Percentiles rank a stretch among this genome's conserved stretches.
These are phyloP conservation scores for Claviceps purpurea DNA, from an alignment of 2,329 filamentous ascomycete genomes.

Conservation along the genomic window DNA sequence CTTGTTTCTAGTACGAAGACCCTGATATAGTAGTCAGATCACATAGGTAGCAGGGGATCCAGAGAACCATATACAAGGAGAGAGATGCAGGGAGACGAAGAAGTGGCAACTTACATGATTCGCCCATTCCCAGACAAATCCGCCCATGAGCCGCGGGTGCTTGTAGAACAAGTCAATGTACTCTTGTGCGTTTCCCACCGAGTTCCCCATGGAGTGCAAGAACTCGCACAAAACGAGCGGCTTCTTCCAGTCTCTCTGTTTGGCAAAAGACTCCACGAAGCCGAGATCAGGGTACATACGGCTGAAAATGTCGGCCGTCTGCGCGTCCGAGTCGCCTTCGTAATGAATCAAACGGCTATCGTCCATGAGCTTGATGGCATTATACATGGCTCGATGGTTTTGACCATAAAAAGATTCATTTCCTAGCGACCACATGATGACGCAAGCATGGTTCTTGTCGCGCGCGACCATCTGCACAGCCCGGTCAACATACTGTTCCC, in stretches of 20 bases:
- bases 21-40: constrained; percentile 4
- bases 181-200: constrained; percentile 52
- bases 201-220: constrained; percentile 58
- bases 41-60: background rate
- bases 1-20: constrained; percentile 29
- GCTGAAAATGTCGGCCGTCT: constrained; percentile 48
- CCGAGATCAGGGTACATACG: constrained; percentile 50
- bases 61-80: background rate
- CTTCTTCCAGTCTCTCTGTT: constrained; percentile 32
- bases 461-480: constrained; percentile 50
- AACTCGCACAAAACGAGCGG: constrained; percentile 45
- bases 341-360: constrained; percentile 49
- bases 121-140: constrained; percentile 52
- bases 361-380: constrained; percentile 45
- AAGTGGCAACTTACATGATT: constrained; percentile 29
- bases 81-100: background rate
- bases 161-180: constrained; percentile 53
- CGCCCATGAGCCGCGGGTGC: constrained; percentile 39
- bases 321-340: constrained; percentile 45
- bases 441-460: constrained; percentile 44
- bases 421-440: constrained; percentile 60
- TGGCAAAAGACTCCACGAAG: constrained; percentile 26
- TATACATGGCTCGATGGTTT: constrained; percentile 56
- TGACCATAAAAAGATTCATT: constrained; percentile 59
- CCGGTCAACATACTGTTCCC: constrained; percentile 52